Base-by-base conservation (phyloP, 805 yeast species). In the Starmera amethionina region DNA sequence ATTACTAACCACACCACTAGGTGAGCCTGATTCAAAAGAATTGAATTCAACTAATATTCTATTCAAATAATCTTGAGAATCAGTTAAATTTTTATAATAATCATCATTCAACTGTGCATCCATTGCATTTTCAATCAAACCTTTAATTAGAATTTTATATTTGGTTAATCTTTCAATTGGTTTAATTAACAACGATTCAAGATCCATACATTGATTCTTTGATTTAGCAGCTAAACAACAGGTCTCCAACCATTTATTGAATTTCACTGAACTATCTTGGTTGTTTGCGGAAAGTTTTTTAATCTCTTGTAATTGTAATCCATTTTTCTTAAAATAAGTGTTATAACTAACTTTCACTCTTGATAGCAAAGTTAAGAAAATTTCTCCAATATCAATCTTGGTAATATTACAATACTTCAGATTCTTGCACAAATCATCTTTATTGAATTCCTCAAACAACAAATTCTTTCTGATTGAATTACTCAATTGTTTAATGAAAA, bases 341-440 rank as follows among this genome's bases (percentile, higher is more conserved):
- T 47, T 27, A 39, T 64, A 67, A 0, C 64, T 57, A 3, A 64
- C 46, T 38, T 50, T 62, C 15, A 62, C 47, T 38, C 68, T 51
- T 30, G 53, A 48, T 38, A 63, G 51, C 37, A 60, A 56, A 12
- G 54, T 51, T 25, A 54, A 54, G 5, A 66, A 47, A 11, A 52
- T 30, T 19, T 52, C 51, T 14, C 61, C 64, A 30, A 65, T 42
- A 39, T 60, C 55, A 13, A 62, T 37, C 2, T 39, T 30, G 13
- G 39, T 38, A 4, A 45, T 32, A 8, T 41, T 38, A 10, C 44
- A 42, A 30, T 42, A 33, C 10, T 16, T 41, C 42, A 30, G 44
- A 40, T 25, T 45, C 47, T 18, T 40, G 43, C 4, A 13, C 11
- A 34, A 15, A 8, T 40, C 22, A 12, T 43, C 40, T 2, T 47